Evolutionary conservation across 2,329 filamentous ascomycete genomes (phyloP), one percentile per base, ranked within the genome.

Genomic region (Colletotrichum coccodes): DNA sequence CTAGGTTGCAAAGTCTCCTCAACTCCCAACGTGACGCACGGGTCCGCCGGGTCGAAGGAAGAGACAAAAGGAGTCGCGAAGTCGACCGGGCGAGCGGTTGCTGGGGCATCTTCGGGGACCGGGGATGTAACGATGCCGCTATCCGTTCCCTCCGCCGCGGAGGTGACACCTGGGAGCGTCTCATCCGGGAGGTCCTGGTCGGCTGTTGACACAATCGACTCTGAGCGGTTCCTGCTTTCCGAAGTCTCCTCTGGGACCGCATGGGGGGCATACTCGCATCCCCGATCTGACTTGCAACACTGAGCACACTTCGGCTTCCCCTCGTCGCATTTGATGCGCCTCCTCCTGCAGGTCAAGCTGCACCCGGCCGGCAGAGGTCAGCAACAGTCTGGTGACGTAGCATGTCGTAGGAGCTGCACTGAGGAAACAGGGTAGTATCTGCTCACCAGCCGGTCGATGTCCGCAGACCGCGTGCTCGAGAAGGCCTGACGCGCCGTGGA

Each of bases 311-410:
- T 69, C 4, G 79, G 79, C 34, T 72, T 73, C 46, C 68, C 71
- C 71, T 80, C 79, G 59, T 80, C 79, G 46, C 64, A 68, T 72
- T 80, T 80, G 72, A 80, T 75, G 67, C 77, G 77, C 32, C 78
- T 73, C 34, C 74, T 71, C 18, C 79, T 77, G 68, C 79, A 80
- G 4, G 79, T 78, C 76, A 77, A 78, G 61, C 79, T 63, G n/a
- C 26, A 60, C 9, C 5, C 30, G 38, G 12, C 9, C 14, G 16
- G 30, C 14, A 16, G 9, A 38, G 16, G 11, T 49, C 28, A 49
- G 21, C 28, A n/a, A 7, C 18, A 14, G 44, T 32, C 6, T 3
- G 28, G 28, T 38, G 30, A 60, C 12, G 30, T 28, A 28, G 18
- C 16, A 28, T 38, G n/a, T 28, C 3, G 36, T 14, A 16, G 32